Evolutionary conservation across 129 eudicot genomes (phyloP), one percentile per base, ranked within the genome.

Genomic region (Escallonia herrerae): DNA sequence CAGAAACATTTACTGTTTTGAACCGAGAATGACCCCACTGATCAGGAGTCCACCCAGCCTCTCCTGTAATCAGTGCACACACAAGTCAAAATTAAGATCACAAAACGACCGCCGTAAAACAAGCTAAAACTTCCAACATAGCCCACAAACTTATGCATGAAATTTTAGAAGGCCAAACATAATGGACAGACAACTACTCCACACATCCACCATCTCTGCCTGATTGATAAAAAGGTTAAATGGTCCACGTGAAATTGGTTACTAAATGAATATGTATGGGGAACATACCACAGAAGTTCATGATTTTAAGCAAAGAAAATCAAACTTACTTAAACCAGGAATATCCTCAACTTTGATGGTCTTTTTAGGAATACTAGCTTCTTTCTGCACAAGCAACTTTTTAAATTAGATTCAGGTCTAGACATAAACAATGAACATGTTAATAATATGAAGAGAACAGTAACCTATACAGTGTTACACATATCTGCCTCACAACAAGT

Each of bases 41-140:
- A 73, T 91, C 98, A 72, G 95, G 89, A 50, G 84, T 88, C 98
- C 96, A 91, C 50, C 98, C 98, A 70, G 98, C 98, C 58, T 81
- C 98, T 72, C 89, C 98, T 91, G 72, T 66, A 39, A 76, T 70
- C 33, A 57, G 46, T 65, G 8, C 58, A n/a, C 22, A 15, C 7
- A 8, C 62, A 49, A 41, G 58, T 68, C 56, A 65, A 65, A 65
- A 40, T 61, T 59, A 44, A 43, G 58, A 54, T 66, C 12, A 40
- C 37, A 22, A 64, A 46, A 56, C 40, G 22, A n/a, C 15, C 41
- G 12, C 33, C 33, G 42, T 7, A 69, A 61, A 49, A 38, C 10
- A 60, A 54, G 42, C 12, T 8, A 22, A 22, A 22, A 22, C 33
- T 22, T 22, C 33, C 33, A 22, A 22, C 33, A 22, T 22, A 22